Evolutionary conservation across 176 grass and related monocot species (phyloP).

Genomic region (Ensete ventricosum): DNA sequence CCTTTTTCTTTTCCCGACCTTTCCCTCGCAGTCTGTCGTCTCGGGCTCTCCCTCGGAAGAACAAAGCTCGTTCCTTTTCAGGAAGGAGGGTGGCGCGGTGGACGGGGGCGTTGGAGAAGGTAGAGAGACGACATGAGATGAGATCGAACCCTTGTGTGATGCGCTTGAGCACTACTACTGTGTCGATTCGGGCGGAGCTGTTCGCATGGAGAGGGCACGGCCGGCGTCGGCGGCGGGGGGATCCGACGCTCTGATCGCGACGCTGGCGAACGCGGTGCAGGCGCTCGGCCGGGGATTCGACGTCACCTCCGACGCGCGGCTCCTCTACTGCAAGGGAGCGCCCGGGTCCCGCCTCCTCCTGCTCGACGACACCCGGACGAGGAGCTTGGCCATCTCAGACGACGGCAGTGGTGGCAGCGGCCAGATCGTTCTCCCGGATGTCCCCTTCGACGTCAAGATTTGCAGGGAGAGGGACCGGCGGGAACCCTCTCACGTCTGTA

Average conservation of each 20-base stretch:
- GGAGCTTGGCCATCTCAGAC: background rate
- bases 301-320: conserved; percentile 19
- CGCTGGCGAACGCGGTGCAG: conserved; percentile 19
- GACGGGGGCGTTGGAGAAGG: background rate
- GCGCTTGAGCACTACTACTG: background rate
- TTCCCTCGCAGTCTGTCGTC: too few relatives aligned
- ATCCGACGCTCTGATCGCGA: background rate
- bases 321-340: conserved; percentile 26
- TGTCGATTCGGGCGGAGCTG: background rate
- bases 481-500: conserved; percentile 46
- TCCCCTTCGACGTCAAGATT: conserved; percentile 47
- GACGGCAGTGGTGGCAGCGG: background rate
- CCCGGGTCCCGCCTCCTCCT: conserved; percentile 10
- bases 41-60: background rate
- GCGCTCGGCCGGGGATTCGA: conserved; percentile 23
- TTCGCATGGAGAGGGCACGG: background rate
- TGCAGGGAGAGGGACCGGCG: conserved; percentile 18
- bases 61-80: background rate
- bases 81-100: background rate
- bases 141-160: background rate
- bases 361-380: background rate
- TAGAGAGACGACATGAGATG: conserved; percentile 2
- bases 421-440: conserved; percentile 37
- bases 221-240: background rate
- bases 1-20: too few relatives aligned